Evolutionary conservation across 257 asterid species (phyloP), one percentile per base, ranked within the genome.

Genomic region (Nicotiana undulata): DNA sequence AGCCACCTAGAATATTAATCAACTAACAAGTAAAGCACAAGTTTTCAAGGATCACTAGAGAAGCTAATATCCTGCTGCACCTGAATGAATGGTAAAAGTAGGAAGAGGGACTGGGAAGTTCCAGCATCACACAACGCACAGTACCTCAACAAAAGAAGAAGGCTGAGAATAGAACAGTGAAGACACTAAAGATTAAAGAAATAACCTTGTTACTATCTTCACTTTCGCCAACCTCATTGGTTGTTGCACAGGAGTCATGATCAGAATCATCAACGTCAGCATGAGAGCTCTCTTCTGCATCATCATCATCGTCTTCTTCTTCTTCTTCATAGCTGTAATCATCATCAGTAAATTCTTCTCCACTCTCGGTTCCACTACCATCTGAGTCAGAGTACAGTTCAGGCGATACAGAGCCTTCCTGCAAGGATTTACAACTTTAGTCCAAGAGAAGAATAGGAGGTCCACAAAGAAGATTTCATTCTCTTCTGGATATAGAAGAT

Each of bases 351-450:
- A 93, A 87, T 87, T 96, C 99, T 83, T 90, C 78, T 74, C 78
- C 98, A 37, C 92, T 89, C 86, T 90, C 98, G 81, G 94, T 90
- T 76, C 90, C 98, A 85, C 91, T 91, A 75, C 93, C 98, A 74
- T 96, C 99, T 28, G 97, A 87, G 80, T 96, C 98, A 61, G 99
- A 90, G 85, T 96, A 96, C 37, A 94, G 92, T 82, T 88, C 98
- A 83, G 95, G 93, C 24, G 92, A 76, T 65, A 51, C 85, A 5
- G 97, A 88, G 68, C 92, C 94, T 84, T 90, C 99, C 98, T 94
- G 89, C 83, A 80, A 86, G 51, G 60, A 74, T 15, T 46, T 49
- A 74, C 15, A 15, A 59, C n/a, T 24, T 74, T 74, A 74, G 40
- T 49, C 26, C 22, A 68, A 44, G 58, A 74, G 44, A 52, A 74